Percentiles rank a stretch among this genome's conserved stretches.
phyloP scores from a whole-genome alignment of 1,284 basidiomycete genomes.

The Pseudozyma flocculosa region DNA sequence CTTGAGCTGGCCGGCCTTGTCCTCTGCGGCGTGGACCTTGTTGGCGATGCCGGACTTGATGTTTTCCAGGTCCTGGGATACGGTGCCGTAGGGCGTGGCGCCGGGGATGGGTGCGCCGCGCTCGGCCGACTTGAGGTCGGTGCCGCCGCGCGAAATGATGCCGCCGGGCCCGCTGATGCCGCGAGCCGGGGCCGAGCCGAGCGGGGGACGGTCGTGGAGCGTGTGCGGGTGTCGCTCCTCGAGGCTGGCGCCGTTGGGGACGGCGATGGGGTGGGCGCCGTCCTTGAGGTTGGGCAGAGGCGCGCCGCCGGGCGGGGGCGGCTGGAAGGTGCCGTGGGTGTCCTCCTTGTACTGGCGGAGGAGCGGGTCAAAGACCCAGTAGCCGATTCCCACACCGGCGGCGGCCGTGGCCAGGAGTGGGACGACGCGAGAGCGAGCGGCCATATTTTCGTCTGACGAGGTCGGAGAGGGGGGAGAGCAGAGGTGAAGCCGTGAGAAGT shows the following conservation, averaged over 20 bases:
- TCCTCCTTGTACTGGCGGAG: constrained; percentile 34
- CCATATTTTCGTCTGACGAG: constrained; percentile 18
- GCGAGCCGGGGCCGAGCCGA: constrained; percentile 31
- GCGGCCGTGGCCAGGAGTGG: constrained; percentile 29
- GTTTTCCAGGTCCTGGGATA: constrained; percentile 21
- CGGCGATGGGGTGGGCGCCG: not conserved
- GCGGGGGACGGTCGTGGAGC: constrained; percentile 26
- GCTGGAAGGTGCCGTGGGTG: constrained; percentile 29
- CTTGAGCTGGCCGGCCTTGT: constrained; percentile 1
- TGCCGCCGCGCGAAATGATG: constrained; percentile 20
- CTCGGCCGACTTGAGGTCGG: constrained; percentile 29
- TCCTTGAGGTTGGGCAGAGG: constrained; percentile 29
- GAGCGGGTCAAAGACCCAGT: constrained; percentile 39
- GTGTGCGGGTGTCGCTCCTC: constrained; percentile 2
- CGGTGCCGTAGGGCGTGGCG: constrained; percentile 28
- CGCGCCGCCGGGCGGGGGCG: constrained; percentile 22
- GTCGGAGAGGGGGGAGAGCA: not conserved
- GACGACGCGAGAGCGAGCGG: constrained; percentile 30
- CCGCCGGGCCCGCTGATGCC: constrained; percentile 14
- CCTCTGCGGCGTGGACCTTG: constrained; percentile 19
- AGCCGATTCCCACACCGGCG: constrained; percentile 35
- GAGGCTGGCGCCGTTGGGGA: constrained; percentile 4
- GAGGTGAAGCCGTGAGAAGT: too few species aligned
- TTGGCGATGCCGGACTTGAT: constrained; percentile 17
- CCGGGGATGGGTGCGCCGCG: constrained; percentile 13